These are phyloP conservation scores for Solanum etuberosum DNA, from an alignment of 257 asterid species.

Conservation along the genomic window DNA sequence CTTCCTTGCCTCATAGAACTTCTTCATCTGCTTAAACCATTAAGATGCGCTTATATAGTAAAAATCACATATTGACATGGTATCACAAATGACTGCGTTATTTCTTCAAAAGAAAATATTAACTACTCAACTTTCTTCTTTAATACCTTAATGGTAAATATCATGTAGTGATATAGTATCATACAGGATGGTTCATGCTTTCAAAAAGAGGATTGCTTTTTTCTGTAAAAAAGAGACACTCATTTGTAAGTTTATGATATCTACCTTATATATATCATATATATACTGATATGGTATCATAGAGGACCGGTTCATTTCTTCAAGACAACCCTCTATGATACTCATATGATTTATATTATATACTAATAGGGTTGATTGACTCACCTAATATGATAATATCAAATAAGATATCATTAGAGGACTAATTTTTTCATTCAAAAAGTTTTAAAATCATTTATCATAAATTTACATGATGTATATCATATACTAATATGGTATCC, in stretches of 20 bases:
- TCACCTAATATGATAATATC: background rate
- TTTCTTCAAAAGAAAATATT: background rate
- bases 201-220: background rate
- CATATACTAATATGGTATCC: background rate
- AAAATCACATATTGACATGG: background rate
- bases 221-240: background rate
- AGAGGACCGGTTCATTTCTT: background rate
- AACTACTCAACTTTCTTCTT: background rate
- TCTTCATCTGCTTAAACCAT: constrained; percentile 32
- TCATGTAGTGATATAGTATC: no score
- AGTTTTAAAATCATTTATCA: background rate
- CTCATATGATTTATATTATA: background rate
- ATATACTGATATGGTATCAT: background rate
- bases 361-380: no score
- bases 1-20: constrained; percentile 63
- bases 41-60: background rate
- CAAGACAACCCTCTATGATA: background rate
- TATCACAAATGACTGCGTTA: background rate
- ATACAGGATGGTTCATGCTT: background rate
- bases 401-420: background rate
- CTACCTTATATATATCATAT: no score
- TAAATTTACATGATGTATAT: no score
- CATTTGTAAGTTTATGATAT: background rate
- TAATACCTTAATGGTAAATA: background rate
- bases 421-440: background rate